phyloP scores from a whole-genome alignment of 495 filamentous ascomycete species.

The Tuber indicum region DNA sequence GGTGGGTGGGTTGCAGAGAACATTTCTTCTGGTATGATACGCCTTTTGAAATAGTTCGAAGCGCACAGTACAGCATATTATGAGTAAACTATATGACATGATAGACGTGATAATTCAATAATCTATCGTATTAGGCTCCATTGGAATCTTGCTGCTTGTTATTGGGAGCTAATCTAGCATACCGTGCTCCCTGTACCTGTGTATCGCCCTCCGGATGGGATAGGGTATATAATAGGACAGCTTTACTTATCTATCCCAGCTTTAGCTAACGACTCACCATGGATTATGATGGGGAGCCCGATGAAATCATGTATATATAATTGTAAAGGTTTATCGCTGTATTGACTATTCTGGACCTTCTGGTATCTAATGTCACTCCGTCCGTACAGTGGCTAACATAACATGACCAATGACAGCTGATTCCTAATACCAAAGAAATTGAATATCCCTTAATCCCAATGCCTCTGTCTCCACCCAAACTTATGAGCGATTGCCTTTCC shows the following conservation, averaged over 20 bases:
- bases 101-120: neutral
- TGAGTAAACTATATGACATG: neutral
- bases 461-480: neutral
- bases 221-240: neutral
- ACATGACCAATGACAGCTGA: neutral
- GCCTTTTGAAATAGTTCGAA: no score
- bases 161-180: neutral
- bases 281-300: neutral
- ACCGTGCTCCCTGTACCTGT: neutral
- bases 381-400: neutral
- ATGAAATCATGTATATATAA: neutral
- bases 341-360: neutral
- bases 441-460: neutral
- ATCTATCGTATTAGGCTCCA: neutral
- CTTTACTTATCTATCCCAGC: neutral
- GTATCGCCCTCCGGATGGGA: neutral
- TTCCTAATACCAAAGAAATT: neutral
- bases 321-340: neutral
- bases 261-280: neutral
- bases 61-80: no score
- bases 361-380: neutral
- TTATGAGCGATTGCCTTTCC: neutral
- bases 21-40: no score
- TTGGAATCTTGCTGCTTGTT: neutral
- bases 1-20: no score